Evolutionary conservation across 2,329 filamentous ascomycete genomes (phyloP).

Genomic region (Purpureocillium lavendulum): DNA sequence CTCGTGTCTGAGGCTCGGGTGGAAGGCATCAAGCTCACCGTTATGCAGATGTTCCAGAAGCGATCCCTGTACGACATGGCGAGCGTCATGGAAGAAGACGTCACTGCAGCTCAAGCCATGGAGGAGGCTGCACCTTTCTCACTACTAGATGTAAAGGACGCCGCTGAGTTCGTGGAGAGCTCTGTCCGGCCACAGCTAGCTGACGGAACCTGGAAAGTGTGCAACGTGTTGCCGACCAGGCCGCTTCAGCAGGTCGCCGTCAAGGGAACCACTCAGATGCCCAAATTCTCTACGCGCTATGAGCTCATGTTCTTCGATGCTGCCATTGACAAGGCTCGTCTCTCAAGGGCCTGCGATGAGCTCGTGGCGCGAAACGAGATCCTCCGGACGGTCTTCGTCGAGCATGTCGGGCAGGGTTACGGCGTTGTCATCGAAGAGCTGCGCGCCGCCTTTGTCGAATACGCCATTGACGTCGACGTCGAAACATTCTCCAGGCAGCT

Average conservation of each 20-base stretch:
- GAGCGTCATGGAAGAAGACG: constrained; percentile 27
- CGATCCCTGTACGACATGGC: constrained; percentile 44
- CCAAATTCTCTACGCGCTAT: constrained; percentile 56
- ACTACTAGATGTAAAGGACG: constrained; percentile 32
- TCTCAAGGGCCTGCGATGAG: constrained; percentile 41
- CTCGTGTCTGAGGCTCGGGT: constrained; percentile 46
- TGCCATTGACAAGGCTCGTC: constrained; percentile 35
- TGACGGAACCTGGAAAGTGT: constrained; percentile 40
- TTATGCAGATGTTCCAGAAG: constrained; percentile 47
- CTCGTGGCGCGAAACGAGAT: constrained; percentile 56
- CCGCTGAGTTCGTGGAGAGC: constrained; percentile 34
- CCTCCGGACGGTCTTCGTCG: constrained; percentile 56
- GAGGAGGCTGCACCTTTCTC: constrained; percentile 28
- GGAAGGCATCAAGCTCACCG: constrained; percentile 39
- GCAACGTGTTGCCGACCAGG: constrained; percentile 48
- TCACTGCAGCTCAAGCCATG: not conserved
- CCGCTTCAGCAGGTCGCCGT: constrained; percentile 53
- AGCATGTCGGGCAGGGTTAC: constrained; percentile 39
- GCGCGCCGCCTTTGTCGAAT: constrained; percentile 38
- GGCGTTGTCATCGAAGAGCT: constrained; percentile 51
- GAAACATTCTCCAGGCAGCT: constrained; percentile 44
- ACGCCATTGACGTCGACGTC: constrained; percentile 39
- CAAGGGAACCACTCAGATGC: constrained; percentile 45
- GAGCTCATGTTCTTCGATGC: constrained; percentile 55
- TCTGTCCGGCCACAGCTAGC: constrained; percentile 42